phyloP scores from a whole-genome alignment of 2,329 filamentous ascomycete genomes.

The Kalaharituber pfeilii region DNA sequence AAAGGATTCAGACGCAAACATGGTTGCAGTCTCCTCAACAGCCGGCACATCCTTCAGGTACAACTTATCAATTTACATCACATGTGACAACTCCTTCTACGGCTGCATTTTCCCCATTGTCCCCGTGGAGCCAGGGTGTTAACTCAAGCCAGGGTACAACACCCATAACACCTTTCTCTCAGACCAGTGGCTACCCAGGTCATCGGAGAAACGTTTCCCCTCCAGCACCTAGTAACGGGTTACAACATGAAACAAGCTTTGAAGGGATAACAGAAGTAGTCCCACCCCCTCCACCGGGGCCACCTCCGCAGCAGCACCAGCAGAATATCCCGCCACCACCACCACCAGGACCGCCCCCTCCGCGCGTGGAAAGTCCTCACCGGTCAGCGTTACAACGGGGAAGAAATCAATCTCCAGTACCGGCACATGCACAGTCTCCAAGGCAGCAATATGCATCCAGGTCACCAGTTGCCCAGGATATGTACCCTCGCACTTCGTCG shows the following conservation, averaged over 20 bases:
- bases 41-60: background rate
- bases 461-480: background rate
- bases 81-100: background rate
- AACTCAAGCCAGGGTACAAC: background rate
- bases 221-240: background rate
- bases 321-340: background rate
- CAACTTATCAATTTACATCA: background rate
- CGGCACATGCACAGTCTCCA: background rate
- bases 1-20: background rate
- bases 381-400: background rate
- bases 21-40: background rate
- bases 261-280: background rate
- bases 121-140: background rate
- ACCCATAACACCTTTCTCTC: background rate
- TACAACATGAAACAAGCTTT: conserved; percentile 1
- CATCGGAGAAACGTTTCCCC: background rate
- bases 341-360: background rate
- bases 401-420: background rate
- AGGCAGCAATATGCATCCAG: background rate
- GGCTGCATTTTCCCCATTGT: background rate
- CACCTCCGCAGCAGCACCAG: background rate
- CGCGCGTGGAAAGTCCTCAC: background rate
- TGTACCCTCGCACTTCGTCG: background rate
- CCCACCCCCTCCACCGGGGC: background rate
- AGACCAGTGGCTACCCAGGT: background rate